Evolutionary conservation across 2,329 filamentous ascomycete species (phyloP).

Genomic region (Elsinoe fawcettii): DNA sequence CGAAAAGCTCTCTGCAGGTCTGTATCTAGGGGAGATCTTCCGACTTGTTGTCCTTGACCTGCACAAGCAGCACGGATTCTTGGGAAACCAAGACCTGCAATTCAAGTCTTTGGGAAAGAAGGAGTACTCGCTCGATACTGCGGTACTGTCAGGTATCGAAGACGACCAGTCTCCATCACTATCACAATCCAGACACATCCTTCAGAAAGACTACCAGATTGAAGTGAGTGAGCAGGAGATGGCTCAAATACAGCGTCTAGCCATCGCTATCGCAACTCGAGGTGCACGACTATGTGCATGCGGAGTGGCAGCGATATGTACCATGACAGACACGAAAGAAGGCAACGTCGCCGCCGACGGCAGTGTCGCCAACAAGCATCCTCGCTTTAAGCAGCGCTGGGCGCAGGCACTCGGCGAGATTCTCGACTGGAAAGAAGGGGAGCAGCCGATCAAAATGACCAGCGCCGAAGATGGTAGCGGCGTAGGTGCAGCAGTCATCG

Average conservation of each 20-base stretch:
- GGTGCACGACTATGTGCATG: constrained; percentile 33
- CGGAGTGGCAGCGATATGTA: constrained; percentile 33
- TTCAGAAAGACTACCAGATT: constrained; percentile 24
- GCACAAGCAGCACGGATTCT: constrained; percentile 58
- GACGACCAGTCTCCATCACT: constrained; percentile 40
- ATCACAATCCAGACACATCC: constrained; percentile 21
- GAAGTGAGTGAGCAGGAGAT: constrained; percentile 24
- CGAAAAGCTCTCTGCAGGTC: constrained; percentile 94
- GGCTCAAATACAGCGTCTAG: constrained; percentile 25
- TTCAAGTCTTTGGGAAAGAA: neutral
- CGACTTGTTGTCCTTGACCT: constrained; percentile 78
- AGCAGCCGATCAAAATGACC: constrained; percentile 32
- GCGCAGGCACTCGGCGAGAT: constrained; percentile 34
- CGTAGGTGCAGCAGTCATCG: constrained; percentile 33
- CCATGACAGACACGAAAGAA: constrained; percentile 25
- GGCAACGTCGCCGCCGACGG: constrained; percentile 35
- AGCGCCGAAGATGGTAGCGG: constrained; percentile 36
- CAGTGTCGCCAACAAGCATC: constrained; percentile 35
- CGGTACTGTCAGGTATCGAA: constrained; percentile 83
- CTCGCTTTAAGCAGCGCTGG: constrained; percentile 36
- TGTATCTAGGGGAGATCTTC: constrained; percentile 93
- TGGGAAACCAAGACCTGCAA: constrained; percentile 55
- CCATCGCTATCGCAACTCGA: constrained; percentile 29
- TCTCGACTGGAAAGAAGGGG: constrained; percentile 28
- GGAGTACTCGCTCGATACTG: constrained; percentile 84